Base-by-base conservation (phyloP, 1,139 yeast genomes). In the Scheffersomyces parashehatae region DNA sequence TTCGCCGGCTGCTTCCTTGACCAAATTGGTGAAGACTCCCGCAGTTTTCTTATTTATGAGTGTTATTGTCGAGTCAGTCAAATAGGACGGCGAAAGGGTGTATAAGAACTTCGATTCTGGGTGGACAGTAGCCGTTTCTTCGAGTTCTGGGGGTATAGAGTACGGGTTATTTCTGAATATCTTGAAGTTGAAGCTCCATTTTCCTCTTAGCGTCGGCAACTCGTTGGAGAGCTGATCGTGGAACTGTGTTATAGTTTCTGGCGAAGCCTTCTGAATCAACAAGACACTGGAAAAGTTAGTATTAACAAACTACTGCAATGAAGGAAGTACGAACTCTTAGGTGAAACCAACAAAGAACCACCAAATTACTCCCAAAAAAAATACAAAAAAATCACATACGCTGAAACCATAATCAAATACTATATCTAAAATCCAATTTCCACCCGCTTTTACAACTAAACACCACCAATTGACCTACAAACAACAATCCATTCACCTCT, bases 161-260 rank as follows among this genome's bases (percentile, higher is more conserved):
- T 63, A 74, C 30, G 73, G 75, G 54, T 84, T 85, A 56, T 83
- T 84, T 36, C 88, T 65, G 58, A 79, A 85, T 39, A 85, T 77
- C 53, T 81, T 82, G 59, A 83, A 75, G 41, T 76, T 83, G 56
- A 84, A 81, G 44, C 65, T 68, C 91, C 91, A 85, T 44, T 78
- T 72, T 2, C 88, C 86, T 35, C 75, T 67, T 2, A 74, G 55
- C 12, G 76, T 70, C 0, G 90, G 88, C 26, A 83, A 68, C 47
- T 81, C 82, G 53, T 85, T 84, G 13, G 83, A 75, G 12, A 85
- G 71, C 50, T 78, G 79, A 59, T 85, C 91, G 52, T 83, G 87
- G 52, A 85, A 76, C 45, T 79, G 79, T 0, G 84, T 71, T 35
- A 85, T 83, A 3, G 85, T 78, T 30, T 84, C 83, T 2, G 87